Percentiles rank a stretch among this genome's conserved stretches.
phyloP scores from a whole-genome alignment of 495 filamentous ascomycete genomes.

The Opeltia flavorubescens region DNA sequence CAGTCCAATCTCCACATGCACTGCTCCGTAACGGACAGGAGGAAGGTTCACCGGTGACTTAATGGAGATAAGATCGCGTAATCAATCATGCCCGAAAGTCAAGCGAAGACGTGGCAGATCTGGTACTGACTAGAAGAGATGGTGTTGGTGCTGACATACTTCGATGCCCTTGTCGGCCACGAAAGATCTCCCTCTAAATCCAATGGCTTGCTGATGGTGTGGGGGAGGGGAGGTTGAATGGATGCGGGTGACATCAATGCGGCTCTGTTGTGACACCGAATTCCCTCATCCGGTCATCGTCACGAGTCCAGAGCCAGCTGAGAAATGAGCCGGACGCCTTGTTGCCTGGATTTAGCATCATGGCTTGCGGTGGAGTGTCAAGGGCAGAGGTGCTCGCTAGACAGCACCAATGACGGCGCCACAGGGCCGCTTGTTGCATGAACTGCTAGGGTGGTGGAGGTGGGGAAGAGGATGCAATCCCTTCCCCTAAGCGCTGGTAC shows the following conservation, averaged over 20 bases:
- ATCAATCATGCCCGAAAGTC: too few relatives aligned
- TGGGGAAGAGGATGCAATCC: too few relatives aligned
- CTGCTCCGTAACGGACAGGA: too few relatives aligned
- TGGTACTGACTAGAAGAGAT: too few relatives aligned
- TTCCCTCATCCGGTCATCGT: not conserved
- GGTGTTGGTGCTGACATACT: too few relatives aligned
- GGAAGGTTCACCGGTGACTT: too few relatives aligned
- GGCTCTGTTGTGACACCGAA: not conserved
- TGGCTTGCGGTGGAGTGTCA: not conserved
- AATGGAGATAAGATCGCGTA: too few relatives aligned
- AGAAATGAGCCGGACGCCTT: not conserved
- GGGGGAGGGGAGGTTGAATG: not conserved
- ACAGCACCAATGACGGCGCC: not conserved
- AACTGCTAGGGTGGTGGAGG: not conserved
- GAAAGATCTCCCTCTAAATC: not conserved
- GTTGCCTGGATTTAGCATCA: not conserved
- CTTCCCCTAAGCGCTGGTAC: not conserved
- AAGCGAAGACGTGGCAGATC: too few relatives aligned
- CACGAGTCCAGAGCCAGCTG: not conserved
- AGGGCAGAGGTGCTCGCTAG: not conserved
- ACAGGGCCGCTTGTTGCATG: not conserved
- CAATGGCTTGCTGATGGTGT: not conserved
- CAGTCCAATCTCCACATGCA: too few relatives aligned
- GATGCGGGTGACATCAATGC: not conserved
- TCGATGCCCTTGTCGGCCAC: not conserved